Evolutionary conservation across 2,329 filamentous ascomycete species (phyloP).

Genomic region (Colletotrichum shisoi): DNA sequence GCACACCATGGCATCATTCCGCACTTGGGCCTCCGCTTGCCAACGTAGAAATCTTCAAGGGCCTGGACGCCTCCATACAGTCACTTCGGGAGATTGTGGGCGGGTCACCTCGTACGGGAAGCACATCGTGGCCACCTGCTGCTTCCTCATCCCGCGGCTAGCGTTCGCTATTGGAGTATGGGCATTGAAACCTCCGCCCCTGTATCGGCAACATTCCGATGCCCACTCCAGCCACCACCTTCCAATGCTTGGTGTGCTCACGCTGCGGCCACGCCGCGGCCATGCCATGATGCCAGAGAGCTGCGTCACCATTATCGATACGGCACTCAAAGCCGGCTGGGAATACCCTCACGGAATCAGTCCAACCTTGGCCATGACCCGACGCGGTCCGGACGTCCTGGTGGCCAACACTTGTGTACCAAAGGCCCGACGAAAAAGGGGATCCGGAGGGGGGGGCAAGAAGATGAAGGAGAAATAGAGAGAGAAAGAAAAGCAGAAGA

Average conservation of each 20-base stretch:
- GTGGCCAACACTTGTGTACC: conserved; percentile 6
- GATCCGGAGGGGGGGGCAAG: neutral
- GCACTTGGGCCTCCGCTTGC: conserved; percentile 11
- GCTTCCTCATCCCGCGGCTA: conserved; percentile 19
- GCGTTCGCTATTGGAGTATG: neutral
- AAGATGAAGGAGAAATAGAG: no score
- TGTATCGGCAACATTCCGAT: conserved; percentile 31
- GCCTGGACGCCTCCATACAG: conserved; percentile 14
- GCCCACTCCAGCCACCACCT: conserved; percentile 12
- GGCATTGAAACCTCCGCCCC: neutral
- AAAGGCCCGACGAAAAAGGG: neutral
- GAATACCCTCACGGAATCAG: conserved; percentile 25
- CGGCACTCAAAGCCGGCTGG: conserved; percentile 28
- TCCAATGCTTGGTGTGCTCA: conserved; percentile 2
- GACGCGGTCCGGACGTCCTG: conserved; percentile 2
- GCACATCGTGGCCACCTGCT: conserved; percentile 19
- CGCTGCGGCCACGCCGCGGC: neutral
- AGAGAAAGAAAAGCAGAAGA: no score
- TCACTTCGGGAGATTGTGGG: conserved; percentile 31
- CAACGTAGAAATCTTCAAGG: conserved; percentile 6
- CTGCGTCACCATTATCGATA: conserved; percentile 32
- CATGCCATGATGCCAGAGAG: neutral
- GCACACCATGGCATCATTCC: conserved; percentile 25
- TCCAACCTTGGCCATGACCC: conserved; percentile 1
- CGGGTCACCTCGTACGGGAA: conserved; percentile 30